phyloP scores from a whole-genome alignment of 1,284 basidiomycete species.

The Heterobasidion parviporum region DNA sequence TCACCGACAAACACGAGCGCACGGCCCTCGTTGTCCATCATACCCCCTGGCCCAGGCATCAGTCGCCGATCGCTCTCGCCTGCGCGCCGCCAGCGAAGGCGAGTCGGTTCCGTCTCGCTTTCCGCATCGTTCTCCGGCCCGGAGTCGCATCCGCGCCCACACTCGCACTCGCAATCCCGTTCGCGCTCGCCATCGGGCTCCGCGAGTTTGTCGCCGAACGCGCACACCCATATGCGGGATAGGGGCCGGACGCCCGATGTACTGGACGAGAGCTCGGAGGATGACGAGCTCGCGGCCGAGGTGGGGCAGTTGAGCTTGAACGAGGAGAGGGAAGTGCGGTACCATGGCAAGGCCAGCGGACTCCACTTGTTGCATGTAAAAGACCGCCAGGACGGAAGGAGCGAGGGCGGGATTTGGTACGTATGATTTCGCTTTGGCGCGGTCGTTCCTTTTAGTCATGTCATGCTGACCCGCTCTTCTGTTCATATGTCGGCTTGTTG shows the following conservation, averaged over 20 bases:
- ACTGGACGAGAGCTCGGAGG: constrained; percentile 29
- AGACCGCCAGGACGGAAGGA: constrained; percentile 52
- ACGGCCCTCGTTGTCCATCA: background rate
- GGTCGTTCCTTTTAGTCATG: constrained; percentile 1
- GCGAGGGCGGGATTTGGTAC: constrained; percentile 75
- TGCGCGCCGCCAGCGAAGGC: constrained; percentile 16
- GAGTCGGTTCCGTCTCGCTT: constrained; percentile 13
- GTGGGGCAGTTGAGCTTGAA: constrained; percentile 80
- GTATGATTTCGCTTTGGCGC: constrained; percentile 8
- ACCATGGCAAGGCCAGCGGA: constrained; percentile 75
- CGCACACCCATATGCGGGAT: too few species aligned
- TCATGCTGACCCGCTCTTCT: background rate
- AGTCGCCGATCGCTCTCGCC: constrained; percentile 2
- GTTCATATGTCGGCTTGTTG: background rate
- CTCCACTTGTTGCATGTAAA: constrained; percentile 65
- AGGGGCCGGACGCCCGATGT: constrained; percentile 9
- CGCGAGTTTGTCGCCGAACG: too few species aligned
- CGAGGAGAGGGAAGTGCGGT: constrained; percentile 74
- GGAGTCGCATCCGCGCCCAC: constrained; percentile 6
- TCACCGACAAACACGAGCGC: background rate
- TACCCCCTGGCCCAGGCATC: constrained; percentile 1
- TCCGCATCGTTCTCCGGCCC: background rate
- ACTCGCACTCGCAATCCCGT: constrained; percentile 10
- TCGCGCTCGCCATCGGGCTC: background rate
- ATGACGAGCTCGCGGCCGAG: constrained; percentile 56